These are phyloP conservation scores for Rhododendron griersonianum DNA, from an alignment of 148 eudicot genomes.

Conservation along the genomic window DNA sequence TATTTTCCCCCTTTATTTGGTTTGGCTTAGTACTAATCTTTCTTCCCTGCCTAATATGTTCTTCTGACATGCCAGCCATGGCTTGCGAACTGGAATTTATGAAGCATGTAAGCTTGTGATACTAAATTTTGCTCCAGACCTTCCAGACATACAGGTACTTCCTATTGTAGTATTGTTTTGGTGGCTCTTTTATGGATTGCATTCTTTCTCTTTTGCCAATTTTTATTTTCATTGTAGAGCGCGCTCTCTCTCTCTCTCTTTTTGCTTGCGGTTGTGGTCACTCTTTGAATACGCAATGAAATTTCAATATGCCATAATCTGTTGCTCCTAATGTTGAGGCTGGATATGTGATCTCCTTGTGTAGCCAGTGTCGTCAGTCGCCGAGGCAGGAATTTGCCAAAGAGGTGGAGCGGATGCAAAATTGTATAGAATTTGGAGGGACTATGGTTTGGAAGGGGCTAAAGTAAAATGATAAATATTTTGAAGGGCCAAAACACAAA, in stretches of 20 bases:
- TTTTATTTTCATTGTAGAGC: neutral
- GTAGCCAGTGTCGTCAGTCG: neutral
- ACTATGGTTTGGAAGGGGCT: neutral
- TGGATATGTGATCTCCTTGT: neutral
- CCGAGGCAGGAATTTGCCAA: neutral
- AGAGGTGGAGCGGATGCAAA: neutral
- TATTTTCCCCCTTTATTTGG: neutral
- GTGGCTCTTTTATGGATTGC: neutral
- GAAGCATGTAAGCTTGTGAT: slow-evolving; percentile 84
- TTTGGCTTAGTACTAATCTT: slow-evolving; percentile 1
- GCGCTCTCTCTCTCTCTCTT: neutral
- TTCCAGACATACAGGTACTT: slow-evolving; percentile 80
- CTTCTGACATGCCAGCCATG: slow-evolving; percentile 61
- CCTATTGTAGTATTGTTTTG: neutral
- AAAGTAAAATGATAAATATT: neutral
- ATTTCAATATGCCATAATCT: neutral
- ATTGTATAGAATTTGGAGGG: neutral
- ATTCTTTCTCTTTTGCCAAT: neutral
- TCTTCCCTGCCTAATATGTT: slow-evolving; percentile 5
- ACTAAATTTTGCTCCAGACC: slow-evolving; percentile 70
- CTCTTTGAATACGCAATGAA: neutral
- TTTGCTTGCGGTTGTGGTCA: neutral
- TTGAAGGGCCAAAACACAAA: neutral
- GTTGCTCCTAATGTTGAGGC: neutral
- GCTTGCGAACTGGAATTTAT: slow-evolving; percentile 87